Base-by-base conservation (phyloP, 148 eudicot species). In the Selenicereus undatus region DNA sequence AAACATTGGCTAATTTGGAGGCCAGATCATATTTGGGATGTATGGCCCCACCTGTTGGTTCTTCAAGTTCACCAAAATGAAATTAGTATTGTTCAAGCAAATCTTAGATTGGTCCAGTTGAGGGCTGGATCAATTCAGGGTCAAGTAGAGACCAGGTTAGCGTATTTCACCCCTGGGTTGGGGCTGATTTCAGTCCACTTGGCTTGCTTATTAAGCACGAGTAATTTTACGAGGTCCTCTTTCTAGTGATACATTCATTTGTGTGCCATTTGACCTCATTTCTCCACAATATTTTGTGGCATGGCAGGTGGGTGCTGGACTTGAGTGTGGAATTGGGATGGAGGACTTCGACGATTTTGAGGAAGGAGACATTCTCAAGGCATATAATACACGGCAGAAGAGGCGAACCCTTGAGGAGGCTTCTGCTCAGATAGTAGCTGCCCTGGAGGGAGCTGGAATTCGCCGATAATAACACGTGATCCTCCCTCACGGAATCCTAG, bases 341-440 rank as follows among this genome's bases (percentile, higher is more conserved):
- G 97, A 86, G 30, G 92, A 91, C 78, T 96, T 87, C 71, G 80
- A 85, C 80, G 95, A 93, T 71, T 93, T 90, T 85, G 90, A 86
- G 87, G 97, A 36, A 35, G 98, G 98, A 14, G 97, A 96, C 79
- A 80, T 66, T 65, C 58, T 96, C 6, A 93, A 96, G 89, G 95
- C 97, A 35, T 96, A 90, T 78, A 87, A 91, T 73, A 39, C 87
- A 21, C 81, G 92, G 22, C 89, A 92, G 81, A 95, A 93, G 89
- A 91, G 85, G 83, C 88, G 99, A 77, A 93, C 97, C 24, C 95
- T 95, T 22, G 99, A 95, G 82, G 99, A 95, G 86, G 99, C 99
- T 79, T 93, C 99, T 0, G 97, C 97, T 76, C 86, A 91, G 21
- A 91, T 96, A 90, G 79, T 89, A 82, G 93, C 98, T 60, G 97